Evolutionary conservation across 2,329 filamentous ascomycete genomes (phyloP), one percentile per base, ranked within the genome.

Genomic region (Aspergillus sp.): DNA sequence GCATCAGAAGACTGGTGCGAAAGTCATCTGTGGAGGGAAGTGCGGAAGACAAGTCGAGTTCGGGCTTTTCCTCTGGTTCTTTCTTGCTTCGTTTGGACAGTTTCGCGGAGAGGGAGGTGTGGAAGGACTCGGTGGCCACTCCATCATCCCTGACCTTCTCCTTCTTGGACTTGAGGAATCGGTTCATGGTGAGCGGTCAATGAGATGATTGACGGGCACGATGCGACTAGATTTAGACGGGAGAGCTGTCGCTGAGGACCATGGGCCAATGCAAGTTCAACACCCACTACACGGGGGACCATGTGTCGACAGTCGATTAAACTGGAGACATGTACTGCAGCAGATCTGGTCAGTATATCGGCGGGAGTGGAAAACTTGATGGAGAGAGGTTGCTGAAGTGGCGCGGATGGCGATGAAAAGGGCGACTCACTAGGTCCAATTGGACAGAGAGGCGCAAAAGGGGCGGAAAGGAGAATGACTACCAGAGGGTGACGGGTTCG

Each of bases 1-100:
- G 92, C 93, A 99, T 96, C 57, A 99, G 79, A 53, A 99, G 77
- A 78, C 94, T 97, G 3, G 94, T 99, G 52, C 94, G 85, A 72
- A 99, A 97, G 66, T 97, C 88, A 71, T 97, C 91, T 44, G 78
- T 86, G 0, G 91, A 81, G 1, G 94, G 94, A 2, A 99, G 78
- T 1, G 85, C 92, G 11, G 78, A 78, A 2, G 85, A 71, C 11
- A 97, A 77, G 64, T 97, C 88, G 44, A 97, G 73, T 56, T 89
- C 82, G 3, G 68, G 69, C 54, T 70, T 53, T 76, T 78, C 67
- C 61, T 82, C 77, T 11, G 75, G 72, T 55, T 74, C 66, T 59
- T 76, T 77, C 64, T 82, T 82, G 32, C 66, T 71, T 58, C 80
- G 79, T 70, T 81, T 83, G 44, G 73, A 69, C n/a, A 70, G 59